phyloP scores from a whole-genome alignment of 257 asterid species.

The Eustoma russellianum region DNA sequence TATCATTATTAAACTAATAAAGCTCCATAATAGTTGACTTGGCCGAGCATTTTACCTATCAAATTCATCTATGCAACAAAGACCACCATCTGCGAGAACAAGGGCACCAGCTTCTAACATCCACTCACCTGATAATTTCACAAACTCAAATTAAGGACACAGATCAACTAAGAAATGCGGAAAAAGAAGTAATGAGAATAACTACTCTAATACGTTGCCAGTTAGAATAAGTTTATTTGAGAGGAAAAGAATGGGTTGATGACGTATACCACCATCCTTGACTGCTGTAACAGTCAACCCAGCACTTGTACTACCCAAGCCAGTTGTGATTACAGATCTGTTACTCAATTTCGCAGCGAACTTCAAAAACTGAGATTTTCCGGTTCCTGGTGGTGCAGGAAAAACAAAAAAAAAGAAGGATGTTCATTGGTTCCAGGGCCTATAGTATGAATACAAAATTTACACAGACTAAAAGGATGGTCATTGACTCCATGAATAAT shows the following conservation, averaged over 20 bases:
- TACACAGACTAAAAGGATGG: not conserved
- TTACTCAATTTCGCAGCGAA: constrained; percentile 93
- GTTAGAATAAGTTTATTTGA: too few species aligned
- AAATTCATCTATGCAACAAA: constrained; percentile 98
- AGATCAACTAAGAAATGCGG: too few species aligned
- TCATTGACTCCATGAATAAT: not conserved
- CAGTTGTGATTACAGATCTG: constrained; percentile 93
- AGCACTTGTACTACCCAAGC: constrained; percentile 98
- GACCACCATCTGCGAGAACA: constrained; percentile 97
- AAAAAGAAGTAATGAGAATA: too few species aligned
- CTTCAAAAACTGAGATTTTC: constrained; percentile 94
- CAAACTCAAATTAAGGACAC: constrained; percentile 10
- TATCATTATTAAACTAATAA: too few species aligned
- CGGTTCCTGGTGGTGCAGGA: constrained; percentile 55
- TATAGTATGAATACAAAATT: not conserved
- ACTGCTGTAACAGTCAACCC: constrained; percentile 99
- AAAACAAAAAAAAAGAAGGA: not conserved
- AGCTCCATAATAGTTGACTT: too few species aligned
- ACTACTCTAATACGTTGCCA: too few species aligned
- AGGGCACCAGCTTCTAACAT: constrained; percentile 99
- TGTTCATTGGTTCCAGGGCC: not conserved
- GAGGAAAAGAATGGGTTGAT: not conserved
- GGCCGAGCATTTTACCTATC: constrained; percentile 46
- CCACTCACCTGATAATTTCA: constrained; percentile 75
- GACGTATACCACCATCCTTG: constrained; percentile 82